A percentile compares a stretch with the other conserved stretches of the same genome.
phyloP scores from a whole-genome alignment of 1,284 basidiomycete species.

The Papiliotrema fonsecae region DNA sequence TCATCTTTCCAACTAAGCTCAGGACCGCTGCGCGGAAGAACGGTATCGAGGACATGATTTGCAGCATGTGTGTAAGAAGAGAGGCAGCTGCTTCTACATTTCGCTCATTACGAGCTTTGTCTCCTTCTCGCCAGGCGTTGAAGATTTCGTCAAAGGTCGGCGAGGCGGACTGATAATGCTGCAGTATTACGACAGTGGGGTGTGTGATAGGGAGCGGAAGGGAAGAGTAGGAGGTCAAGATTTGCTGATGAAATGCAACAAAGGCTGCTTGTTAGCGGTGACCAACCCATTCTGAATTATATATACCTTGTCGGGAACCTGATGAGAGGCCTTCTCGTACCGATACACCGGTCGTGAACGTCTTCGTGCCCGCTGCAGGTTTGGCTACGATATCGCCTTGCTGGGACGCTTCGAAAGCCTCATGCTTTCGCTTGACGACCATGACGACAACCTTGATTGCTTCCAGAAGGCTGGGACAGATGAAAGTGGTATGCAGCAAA shows the following conservation, averaged over 20 bases:
- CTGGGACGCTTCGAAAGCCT: conserved; percentile 10
- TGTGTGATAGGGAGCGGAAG: conserved; percentile 43
- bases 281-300: background rate
- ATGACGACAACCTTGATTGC: conserved; percentile 9
- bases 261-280: conserved; percentile 29
- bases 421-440: conserved; percentile 35
- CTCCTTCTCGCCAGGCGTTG: conserved; percentile 41
- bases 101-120: conserved; percentile 36
- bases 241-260: conserved; percentile 46
- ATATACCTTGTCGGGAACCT: conserved; percentile 36
- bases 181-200: conserved; percentile 42
- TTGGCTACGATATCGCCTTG: conserved; percentile 19
- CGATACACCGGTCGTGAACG: conserved; percentile 37
- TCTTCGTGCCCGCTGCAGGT: conserved; percentile 31
- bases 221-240: conserved; percentile 37
- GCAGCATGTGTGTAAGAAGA: conserved; percentile 40
- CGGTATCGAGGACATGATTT: conserved; percentile 41
- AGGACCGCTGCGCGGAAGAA: conserved; percentile 45
- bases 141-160: conserved; percentile 47
- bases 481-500: background rate
- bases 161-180: conserved; percentile 46
- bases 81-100: conserved; percentile 34
- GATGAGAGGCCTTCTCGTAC: conserved; percentile 39
- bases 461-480: background rate
- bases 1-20: conserved; percentile 40